Base-by-base conservation (phyloP, 1,284 basidiomycete genomes). In the Phellinidium pouzarii region DNA sequence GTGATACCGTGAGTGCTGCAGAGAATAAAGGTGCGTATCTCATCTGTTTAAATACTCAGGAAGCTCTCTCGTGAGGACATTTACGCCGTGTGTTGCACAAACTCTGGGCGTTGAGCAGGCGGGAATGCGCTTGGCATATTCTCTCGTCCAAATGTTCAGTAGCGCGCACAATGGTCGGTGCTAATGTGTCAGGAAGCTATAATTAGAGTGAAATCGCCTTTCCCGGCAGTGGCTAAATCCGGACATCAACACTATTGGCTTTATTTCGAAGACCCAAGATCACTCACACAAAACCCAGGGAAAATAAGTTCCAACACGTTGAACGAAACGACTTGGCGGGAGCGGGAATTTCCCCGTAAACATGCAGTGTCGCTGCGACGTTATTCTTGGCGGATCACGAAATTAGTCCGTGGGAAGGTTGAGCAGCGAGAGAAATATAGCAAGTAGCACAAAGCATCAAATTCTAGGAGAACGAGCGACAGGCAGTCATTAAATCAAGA, bases 91-190 rank as follows among this genome's bases (percentile, higher is more conserved):
- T 46, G 53, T 38, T 6, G 29, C 29, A 25, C 25, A 44, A 41
- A 20, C 31, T 17, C 44, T 50, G 46, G 43, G 53, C 41, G 37
- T 25, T 17, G 36, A 27, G 36, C n/a, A 40, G 22, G 29, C 25
- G 37, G n/a, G 20, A 36, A 37, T 27, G 23, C 11, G 36, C 54
- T 55, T 52, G 54, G 54, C 54, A 55, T 55, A 41, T 43, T 51
- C 50, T 42, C 42, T n/a, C n/a, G n/a, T n/a, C n/a, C n/a, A n/a
- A n/a, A n/a, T n/a, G 50, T 37, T 25, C 29, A 36, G 50, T n/a
- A 45, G 14, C 23, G 48, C 38, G 48, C 49, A 20, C 25, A 23
- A 53, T 38, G 51, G 27, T 26, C 17, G 22, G 11, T 41, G 42
- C 14, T n/a, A 23, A 37, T n/a, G n/a, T 22, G 41, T 37, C 23